Evolutionary conservation across 2,329 filamentous ascomycete species (phyloP).

Genomic region (Pseudogymnoascus sp.): DNA sequence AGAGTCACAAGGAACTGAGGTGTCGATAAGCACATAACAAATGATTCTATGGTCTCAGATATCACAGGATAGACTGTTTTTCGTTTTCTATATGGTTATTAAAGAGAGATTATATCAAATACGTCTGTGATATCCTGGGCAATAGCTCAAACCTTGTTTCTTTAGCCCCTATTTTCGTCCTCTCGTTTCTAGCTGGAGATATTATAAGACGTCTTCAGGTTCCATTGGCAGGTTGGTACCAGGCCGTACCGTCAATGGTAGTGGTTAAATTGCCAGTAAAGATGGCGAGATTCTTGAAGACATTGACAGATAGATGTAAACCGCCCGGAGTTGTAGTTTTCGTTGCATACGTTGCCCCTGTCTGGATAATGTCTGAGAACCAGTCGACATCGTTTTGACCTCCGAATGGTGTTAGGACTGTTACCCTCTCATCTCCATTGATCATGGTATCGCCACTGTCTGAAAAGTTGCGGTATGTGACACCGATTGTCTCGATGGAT

Average conservation of each 20-base stretch:
- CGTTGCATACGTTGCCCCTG: conserved; percentile 23
- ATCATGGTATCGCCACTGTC: conserved; percentile 29
- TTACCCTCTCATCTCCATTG: conserved; percentile 30
- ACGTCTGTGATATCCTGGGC: not conserved
- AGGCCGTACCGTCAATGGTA: conserved; percentile 29
- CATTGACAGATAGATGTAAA: conserved; percentile 33
- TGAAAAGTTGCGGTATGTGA: conserved; percentile 31
- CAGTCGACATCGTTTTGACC: conserved; percentile 28
- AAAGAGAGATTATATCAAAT: not conserved
- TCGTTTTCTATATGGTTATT: too few species aligned
- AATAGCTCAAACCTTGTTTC: not conserved
- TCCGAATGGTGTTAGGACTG: conserved; percentile 16
- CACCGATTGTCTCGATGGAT: conserved; percentile 21
- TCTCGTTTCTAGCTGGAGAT: not conserved
- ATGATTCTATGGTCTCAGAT: too few species aligned
- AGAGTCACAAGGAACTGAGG: too few species aligned
- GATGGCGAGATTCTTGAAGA: conserved; percentile 31
- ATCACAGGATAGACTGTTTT: too few species aligned
- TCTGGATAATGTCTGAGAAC: conserved; percentile 32
- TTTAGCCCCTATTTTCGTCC: not conserved
- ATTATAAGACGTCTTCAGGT: not conserved
- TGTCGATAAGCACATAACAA: too few species aligned
- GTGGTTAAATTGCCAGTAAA: conserved; percentile 31
- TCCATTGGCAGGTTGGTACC: conserved; percentile 32
- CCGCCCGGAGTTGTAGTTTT: conserved; percentile 33